Evolutionary conservation across 176 grass and related monocot species (phyloP), one percentile per base, ranked within the genome.

Genomic region (Zizania latifolia): DNA sequence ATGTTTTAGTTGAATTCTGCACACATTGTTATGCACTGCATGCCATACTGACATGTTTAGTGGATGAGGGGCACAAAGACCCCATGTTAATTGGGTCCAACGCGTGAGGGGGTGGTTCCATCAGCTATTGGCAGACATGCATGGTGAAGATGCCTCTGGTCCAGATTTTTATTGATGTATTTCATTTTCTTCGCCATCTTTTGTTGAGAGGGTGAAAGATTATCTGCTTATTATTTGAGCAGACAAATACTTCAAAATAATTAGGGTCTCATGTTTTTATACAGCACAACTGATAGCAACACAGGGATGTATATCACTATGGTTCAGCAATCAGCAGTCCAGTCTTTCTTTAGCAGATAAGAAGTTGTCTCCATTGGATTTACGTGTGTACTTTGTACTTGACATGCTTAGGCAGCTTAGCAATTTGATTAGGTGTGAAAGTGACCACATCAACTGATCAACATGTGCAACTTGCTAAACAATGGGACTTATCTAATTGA

Each of bases 111-210:
- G 3, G 2, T 2, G 33, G 27, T 21, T 48, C 17, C 17, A 0
- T 48, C 44, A 41, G 5, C 35, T 59, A 75, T 23, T 75, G 27
- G 28, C 28, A 44, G 38, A 46, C 39, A 76, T 44, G 28, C 28
- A 29, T 62, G 61, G 73, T 62, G 73, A 58, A 50, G 38, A n/a
- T n/a, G 33, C 33, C 29, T 76, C 44, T 30, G 59, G 58, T 50
- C 74, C 57, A 33, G 39, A 16, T 11, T 62, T 61, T 5, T 62
- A 75, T 75, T 40, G 56, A 21, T 62, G 57, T 2, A 0, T 43
- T 22, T n/a, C 68, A 53, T 54, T 32, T 24, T 35, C 13, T 53
- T 71, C 1, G 2, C 17, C n/a, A 35, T 36, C 29, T 23, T 54
- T 6, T 71, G 44, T 33, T 71, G 28, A 48, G 16, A 34, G 2